These are phyloP conservation scores for Penicillium canescens DNA, from an alignment of 495 filamentous ascomycete genomes.

Conservation along the genomic window DNA sequence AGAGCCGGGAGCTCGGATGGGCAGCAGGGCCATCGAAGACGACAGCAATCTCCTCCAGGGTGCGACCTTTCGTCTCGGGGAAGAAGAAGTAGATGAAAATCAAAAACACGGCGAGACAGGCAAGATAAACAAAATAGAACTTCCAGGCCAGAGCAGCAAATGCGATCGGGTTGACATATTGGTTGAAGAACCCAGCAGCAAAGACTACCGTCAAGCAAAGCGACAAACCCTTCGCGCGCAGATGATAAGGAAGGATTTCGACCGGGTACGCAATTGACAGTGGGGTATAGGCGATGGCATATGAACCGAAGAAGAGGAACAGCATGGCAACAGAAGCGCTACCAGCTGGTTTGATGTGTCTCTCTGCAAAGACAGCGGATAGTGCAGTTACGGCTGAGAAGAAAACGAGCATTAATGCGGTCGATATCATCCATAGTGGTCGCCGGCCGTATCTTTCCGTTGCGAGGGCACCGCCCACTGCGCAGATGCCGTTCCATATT, in stretches of 20 bases:
- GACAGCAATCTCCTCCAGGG: slow-evolving; percentile 63
- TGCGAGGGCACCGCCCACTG: slow-evolving; percentile 50
- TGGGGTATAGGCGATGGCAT: slow-evolving; percentile 59
- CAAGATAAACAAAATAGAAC: slow-evolving; percentile 63
- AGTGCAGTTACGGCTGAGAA: slow-evolving; percentile 55
- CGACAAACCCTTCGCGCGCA: slow-evolving; percentile 74
- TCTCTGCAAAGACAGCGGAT: slow-evolving; percentile 51
- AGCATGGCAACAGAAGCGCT: slow-evolving; percentile 59
- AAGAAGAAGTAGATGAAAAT: slow-evolving; percentile 64
- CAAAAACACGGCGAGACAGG: slow-evolving; percentile 54
- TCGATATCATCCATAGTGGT: slow-evolving; percentile 55
- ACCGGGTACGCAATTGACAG: slow-evolving; percentile 63
- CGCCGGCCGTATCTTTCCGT: slow-evolving; percentile 61
- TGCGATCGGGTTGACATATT: slow-evolving; percentile 59
- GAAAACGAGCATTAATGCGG: slow-evolving; percentile 54
- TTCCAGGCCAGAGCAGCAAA: slow-evolving; percentile 53
- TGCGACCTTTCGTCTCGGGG: slow-evolving; percentile 66
- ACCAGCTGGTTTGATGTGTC: slow-evolving; percentile 44
- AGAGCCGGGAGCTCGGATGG: no score
- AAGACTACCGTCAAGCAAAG: slow-evolving; percentile 59
- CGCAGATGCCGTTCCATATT: slow-evolving; percentile 24
- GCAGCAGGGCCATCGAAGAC: slow-evolving; percentile 47
- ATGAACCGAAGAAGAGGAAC: slow-evolving; percentile 58
- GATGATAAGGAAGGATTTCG: slow-evolving; percentile 66
- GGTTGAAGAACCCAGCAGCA: slow-evolving; percentile 55